phyloP scores from a whole-genome alignment of 345 rosid species.

The Bruguiera parviflora region DNA sequence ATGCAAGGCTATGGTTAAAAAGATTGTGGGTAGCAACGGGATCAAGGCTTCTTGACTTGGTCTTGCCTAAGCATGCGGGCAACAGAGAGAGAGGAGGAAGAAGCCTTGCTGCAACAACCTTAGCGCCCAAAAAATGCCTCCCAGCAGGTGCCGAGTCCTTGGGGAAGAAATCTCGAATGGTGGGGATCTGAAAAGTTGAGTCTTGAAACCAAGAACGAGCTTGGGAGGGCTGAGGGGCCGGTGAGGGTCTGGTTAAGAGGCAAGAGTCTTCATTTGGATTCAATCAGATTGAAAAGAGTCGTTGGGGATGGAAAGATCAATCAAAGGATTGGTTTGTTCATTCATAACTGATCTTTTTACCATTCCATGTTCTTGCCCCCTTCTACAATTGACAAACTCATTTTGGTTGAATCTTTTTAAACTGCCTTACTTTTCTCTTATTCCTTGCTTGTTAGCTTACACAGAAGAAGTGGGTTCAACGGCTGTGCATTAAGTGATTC shows the following conservation, averaged over 20 bases:
- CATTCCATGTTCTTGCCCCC: conserved; percentile 54
- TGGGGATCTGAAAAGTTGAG: conserved; percentile 7
- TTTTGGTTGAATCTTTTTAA: too few relatives aligned
- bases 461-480: conserved; percentile 65
- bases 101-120: too few relatives aligned
- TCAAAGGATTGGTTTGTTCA: conserved; percentile 77
- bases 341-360: conserved; percentile 74
- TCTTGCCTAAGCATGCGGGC: too few relatives aligned
- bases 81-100: too few relatives aligned
- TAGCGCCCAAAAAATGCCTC: too few relatives aligned
- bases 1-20: too few relatives aligned
- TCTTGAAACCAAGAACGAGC: conserved; percentile 50
- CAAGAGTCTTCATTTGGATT: conserved; percentile 73
- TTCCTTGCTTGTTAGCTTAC: conserved; percentile 73
- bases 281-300: conserved; percentile 65
- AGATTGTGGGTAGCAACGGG: too few relatives aligned
- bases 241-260: conserved; percentile 74
- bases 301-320: conserved; percentile 65
- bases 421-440: background rate
- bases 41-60: too few relatives aligned
- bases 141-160: too few relatives aligned
- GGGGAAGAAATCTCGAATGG: too few relatives aligned
- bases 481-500: conserved; percentile 71
- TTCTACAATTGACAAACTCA: too few relatives aligned
- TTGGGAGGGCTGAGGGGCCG: conserved; percentile 71